Evolutionary conservation across 2,329 filamentous ascomycete genomes (phyloP).

Genomic region (Xylariaceae sp.): DNA sequence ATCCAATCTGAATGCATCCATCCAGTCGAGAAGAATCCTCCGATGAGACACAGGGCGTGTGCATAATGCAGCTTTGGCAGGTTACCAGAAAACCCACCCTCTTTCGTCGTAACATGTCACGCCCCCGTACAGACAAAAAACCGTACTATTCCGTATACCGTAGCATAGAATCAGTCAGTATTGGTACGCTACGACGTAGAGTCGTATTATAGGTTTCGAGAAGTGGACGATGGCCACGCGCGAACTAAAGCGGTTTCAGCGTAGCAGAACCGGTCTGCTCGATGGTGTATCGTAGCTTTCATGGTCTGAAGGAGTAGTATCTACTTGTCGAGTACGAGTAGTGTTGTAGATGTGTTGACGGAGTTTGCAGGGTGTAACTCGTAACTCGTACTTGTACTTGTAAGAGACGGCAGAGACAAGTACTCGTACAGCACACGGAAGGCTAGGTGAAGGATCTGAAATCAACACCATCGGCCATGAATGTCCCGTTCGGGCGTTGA

Average conservation of each 20-base stretch:
- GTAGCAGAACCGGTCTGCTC: not conserved
- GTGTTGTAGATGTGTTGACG: too few relatives aligned
- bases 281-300: not conserved
- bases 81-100: conserved; percentile 13
- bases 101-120: not conserved
- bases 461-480: too few relatives aligned
- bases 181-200: not conserved
- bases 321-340: too few relatives aligned
- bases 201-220: not conserved
- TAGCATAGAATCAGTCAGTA: not conserved
- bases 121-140: too few relatives aligned
- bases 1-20: not conserved
- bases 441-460: too few relatives aligned
- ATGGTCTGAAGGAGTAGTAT: not conserved
- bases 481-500: too few relatives aligned
- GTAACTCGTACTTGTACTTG: too few relatives aligned
- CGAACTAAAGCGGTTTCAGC: not conserved
- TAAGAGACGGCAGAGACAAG: too few relatives aligned
- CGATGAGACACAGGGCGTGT: conserved; percentile 18
- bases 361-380: too few relatives aligned
- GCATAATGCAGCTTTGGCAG: conserved; percentile 24
- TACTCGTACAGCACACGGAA: too few relatives aligned
- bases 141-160: not conserved
- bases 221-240: too few relatives aligned
- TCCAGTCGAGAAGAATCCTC: conserved; percentile 16